A percentile compares a stretch with the other conserved stretches of the same genome.
phyloP scores from a whole-genome alignment of 2,329 filamentous ascomycete species.

The Nannizziopsis barbatae region DNA sequence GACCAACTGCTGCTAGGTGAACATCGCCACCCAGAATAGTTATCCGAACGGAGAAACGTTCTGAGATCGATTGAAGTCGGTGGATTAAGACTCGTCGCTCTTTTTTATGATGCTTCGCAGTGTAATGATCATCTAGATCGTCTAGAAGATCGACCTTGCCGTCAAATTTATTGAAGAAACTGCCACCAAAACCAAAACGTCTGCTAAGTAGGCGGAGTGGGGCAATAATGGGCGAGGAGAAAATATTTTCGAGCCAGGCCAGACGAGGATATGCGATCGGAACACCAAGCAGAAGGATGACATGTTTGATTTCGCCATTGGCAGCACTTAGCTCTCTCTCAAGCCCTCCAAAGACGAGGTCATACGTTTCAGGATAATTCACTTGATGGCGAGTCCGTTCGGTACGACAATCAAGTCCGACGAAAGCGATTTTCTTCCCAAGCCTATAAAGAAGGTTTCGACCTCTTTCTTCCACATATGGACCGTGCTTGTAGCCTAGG shows the following conservation, averaged over 20 bases:
- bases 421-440: conserved; percentile 53
- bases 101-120: conserved; percentile 77
- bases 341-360: conserved; percentile 48
- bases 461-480: conserved; percentile 52
- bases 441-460: conserved; percentile 53
- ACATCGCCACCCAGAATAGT: conserved; percentile 56
- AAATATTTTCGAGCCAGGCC: conserved; percentile 92
- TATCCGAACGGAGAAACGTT: conserved; percentile 46
- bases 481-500: conserved; percentile 59
- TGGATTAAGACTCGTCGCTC: conserved; percentile 67
- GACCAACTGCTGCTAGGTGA: conserved; percentile 52
- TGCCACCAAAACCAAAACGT: conserved; percentile 74
- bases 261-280: conserved; percentile 63
- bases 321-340: conserved; percentile 41
- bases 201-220: conserved; percentile 84
- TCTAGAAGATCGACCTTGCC: conserved; percentile 57
- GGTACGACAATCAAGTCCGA: conserved; percentile 51
- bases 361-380: conserved; percentile 63
- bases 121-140: conserved; percentile 65
- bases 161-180: conserved; percentile 87
- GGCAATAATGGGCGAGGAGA: conserved; percentile 73
- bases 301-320: conserved; percentile 49
- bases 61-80: conserved; percentile 49
- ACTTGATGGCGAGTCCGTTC: conserved; percentile 83
- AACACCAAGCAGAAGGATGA: conserved; percentile 54